A percentile compares a stretch with the other conserved stretches of the same genome.
These are phyloP conservation scores for Penicillium sp. DNA, from an alignment of 2,329 filamentous ascomycete species.

Conservation along the genomic window DNA sequence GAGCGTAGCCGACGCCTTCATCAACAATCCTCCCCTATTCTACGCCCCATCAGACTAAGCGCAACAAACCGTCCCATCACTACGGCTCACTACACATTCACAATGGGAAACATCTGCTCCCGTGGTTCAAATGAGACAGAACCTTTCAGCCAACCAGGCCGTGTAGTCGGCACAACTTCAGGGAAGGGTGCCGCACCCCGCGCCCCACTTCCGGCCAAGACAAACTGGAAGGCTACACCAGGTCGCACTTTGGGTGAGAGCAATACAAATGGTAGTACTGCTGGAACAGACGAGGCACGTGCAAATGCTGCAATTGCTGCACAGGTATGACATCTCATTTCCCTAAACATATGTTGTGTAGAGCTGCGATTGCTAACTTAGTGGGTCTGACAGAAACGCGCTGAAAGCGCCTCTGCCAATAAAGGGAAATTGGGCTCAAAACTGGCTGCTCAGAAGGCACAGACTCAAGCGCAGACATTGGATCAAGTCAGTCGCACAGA, in stretches of 20 bases:
- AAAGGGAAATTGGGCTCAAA: conserved; percentile 69
- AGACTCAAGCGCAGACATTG: conserved; percentile 67
- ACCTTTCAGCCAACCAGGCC: conserved; percentile 69
- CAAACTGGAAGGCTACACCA: conserved; percentile 49
- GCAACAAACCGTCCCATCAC: conserved; percentile 4
- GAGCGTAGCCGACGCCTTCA: neutral
- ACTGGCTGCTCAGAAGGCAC: conserved; percentile 71
- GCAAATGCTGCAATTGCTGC: conserved; percentile 76
- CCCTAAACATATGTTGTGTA: neutral
- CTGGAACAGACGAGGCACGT: conserved; percentile 56
- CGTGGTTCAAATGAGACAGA: conserved; percentile 61
- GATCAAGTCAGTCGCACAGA: conserved; percentile 67
- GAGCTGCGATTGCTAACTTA: neutral
- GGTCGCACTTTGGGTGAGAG: conserved; percentile 63
- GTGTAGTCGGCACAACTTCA: conserved; percentile 62
- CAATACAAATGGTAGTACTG: conserved; percentile 19
- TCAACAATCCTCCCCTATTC: neutral
- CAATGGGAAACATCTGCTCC: conserved; percentile 86
- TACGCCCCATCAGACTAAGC: neutral
- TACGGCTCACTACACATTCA: conserved; percentile 13
- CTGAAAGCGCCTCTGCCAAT: conserved; percentile 45
- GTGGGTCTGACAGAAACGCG: conserved; percentile 58
- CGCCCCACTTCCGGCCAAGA: conserved; percentile 46
- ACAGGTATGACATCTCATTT: conserved; percentile 61
- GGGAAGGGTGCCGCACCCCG: conserved; percentile 50